Evolutionary conservation across 1,139 yeast genomes (phyloP).

Genomic region (Sugiyamaella grinbergsii): DNA sequence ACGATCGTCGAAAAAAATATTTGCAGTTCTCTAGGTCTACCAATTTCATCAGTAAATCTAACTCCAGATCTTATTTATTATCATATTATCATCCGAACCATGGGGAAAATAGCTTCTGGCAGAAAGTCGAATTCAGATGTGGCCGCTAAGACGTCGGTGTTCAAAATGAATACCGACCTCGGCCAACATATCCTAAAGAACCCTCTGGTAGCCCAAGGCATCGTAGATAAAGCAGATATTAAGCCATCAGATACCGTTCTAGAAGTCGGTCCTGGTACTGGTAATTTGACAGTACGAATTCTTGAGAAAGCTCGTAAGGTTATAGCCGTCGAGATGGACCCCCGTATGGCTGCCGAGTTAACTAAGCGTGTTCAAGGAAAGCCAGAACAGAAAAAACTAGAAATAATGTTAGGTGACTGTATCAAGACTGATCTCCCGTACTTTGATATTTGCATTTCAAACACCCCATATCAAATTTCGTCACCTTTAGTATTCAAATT

Average conservation of each 20-base stretch:
- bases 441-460: conserved; percentile 93
- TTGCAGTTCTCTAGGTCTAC: neutral
- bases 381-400: conserved; percentile 86
- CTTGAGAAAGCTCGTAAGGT: conserved; percentile 90
- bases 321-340: conserved; percentile 97
- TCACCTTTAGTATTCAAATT: conserved; percentile 94
- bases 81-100: conserved; percentile 15
- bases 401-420: conserved; percentile 90
- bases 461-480: conserved; percentile 96
- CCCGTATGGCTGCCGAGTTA: conserved; percentile 98
- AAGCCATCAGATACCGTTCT: conserved; percentile 90
- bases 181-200: conserved; percentile 97
- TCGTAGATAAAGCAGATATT: conserved; percentile 93
- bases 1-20: conserved; percentile 6
- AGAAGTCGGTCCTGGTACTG: conserved; percentile 99
- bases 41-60: no score
- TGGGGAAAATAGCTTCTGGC: conserved; percentile 34
- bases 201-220: conserved; percentile 96
- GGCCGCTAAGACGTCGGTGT: conserved; percentile 58
- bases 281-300: conserved; percentile 91
- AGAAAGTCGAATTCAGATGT: conserved; percentile 26
- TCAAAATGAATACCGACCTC: conserved; percentile 92
- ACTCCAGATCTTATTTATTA: conserved; percentile 5
- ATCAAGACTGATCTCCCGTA: conserved; percentile 95
- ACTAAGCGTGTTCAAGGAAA: conserved; percentile 98